Evolutionary conservation across 2,329 filamentous ascomycete species (phyloP), one percentile per base, ranked within the genome.

Genomic region (Hypocreales sp.): DNA sequence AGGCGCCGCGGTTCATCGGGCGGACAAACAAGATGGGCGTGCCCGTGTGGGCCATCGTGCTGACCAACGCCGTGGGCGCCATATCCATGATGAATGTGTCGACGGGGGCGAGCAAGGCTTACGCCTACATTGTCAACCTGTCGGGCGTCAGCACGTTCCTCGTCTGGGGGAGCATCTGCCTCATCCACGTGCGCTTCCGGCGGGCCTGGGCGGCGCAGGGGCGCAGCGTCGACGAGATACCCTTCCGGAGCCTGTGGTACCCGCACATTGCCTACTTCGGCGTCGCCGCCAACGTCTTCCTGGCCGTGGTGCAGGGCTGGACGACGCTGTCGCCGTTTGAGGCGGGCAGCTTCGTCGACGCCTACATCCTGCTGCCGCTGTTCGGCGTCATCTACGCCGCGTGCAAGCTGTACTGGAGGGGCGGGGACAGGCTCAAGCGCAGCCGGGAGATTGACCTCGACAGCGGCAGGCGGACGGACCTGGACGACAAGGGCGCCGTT

Each of bases 61-160:
- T 82, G 26, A 76, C 79, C 10, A 83, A 83, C 35, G 53, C 72
- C 2, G 75, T 79, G 30, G 79, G 77, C 8, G 62, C 72, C 5
- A 52, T 82, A n/a, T 69, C 71, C n/a, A 70, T 81, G 64, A 78
- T 81, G 69, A 81, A 80, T 39, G 51, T 78, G 19, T 73, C 64
- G 20, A 77, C 74, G 0, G 74, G 73, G 7, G 73, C 74, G 0
- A 61, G 65, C 23, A 60, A 65, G 33, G 74, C 73, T 0, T 82
- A 79, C 44, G 48, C 47, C 6, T 79, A 79, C 48, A 78, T 82
- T 32, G 69, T 81, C 40, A 79, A 78, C 40, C 55, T 80, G 1
- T 70, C 63, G 5, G 77, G 76, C 4, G 73, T 80, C 2, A 73
- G 72, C 20, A 79, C 75, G 0, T 81, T 81, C 42, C 46, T 81